Base-by-base conservation (phyloP, 768 basidiomycete genomes). In the Sporobolomyces phaffii region DNA sequence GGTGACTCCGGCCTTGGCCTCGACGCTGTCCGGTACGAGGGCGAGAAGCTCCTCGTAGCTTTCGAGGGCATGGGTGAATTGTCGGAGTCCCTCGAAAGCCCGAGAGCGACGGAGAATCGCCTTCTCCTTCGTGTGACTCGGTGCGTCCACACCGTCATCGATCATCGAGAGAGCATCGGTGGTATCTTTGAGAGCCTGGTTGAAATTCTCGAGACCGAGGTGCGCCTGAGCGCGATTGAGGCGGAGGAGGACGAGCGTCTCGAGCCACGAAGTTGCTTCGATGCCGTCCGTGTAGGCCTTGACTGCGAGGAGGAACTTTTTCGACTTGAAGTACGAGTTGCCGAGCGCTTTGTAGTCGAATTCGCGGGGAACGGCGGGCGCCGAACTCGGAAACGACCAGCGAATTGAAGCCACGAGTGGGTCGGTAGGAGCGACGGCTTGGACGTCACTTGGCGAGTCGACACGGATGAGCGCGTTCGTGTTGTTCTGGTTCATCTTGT, bases 101-200 rank as follows among this genome's bases (percentile, higher is more conserved):
- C 33, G 43, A 1, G 50, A 54, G 1, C 34, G 50, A 4, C 66
- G 54, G 4, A 53, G 18, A n/a, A 89, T 80, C 3, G 91, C 92
- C 79, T 97, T 99, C 5, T 87, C 89, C 87, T 78, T 13, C 15
- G 53, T 38, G 3, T 17, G 44, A 0, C 26, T 34, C 5, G 51
- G 34, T 0, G 29, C 44, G 8, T 18, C 4, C 22, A 49, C 56
- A 28, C 47, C 6, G 15, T 38, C 22, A 15, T 18, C 43, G 60
- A 50, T 3, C 5, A 54, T 26, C n/a, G 8, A 34, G 26, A 70
- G 50, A 13, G 48, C 60, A 1, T 18, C 14, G 2, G 18, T 15
- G 9, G 60, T 33, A 45, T 62, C 69, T 24, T 36, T 44, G 18
- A 7, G 22, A 18, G 69, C 69, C 28, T 60, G 51, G 20, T 24